Conservation (phyloP, 192 early-diverging fungal species). For the Dispira simplex region DNA sequence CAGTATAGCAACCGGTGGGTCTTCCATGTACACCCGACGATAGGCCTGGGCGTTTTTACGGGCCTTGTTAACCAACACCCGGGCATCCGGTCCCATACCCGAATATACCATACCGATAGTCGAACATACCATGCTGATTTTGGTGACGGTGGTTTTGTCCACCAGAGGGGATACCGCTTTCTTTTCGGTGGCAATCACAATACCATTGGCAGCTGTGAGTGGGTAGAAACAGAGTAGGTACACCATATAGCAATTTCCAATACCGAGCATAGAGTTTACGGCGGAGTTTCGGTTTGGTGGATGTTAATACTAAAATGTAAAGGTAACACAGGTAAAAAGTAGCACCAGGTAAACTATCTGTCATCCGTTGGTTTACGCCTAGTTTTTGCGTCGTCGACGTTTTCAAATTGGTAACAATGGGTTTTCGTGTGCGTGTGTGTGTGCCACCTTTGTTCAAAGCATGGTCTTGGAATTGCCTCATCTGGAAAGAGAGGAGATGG, state of each 20-base stretch:
- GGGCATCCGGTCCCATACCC: slow-evolving; percentile 97
- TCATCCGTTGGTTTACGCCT: no score
- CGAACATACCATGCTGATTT: slow-evolving; percentile 74
- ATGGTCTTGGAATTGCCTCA: slow-evolving; percentile 19
- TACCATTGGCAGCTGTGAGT: slow-evolving; percentile 73
- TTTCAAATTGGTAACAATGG: no score
- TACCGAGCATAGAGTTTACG: no score
- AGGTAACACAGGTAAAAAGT: no score
- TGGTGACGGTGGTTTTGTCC: slow-evolving; percentile 83
- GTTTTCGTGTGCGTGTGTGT: no score
- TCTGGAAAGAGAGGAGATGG: slow-evolving; percentile 13
- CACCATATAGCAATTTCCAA: no score
- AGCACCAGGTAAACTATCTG: no score
- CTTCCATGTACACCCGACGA: slow-evolving; percentile 82
- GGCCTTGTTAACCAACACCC: slow-evolving; percentile 87
- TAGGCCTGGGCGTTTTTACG: slow-evolving; percentile 95
- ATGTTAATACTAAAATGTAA: no score
- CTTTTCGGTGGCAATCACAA: slow-evolving; percentile 98
- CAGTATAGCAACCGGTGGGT: slow-evolving; percentile 87
- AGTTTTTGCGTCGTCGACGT: no score
- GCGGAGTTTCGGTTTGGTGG: no score
- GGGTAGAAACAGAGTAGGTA: background rate
- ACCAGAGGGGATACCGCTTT: slow-evolving; percentile 85
- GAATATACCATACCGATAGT: slow-evolving; percentile 99
- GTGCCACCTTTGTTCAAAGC: no score